Conservation (phyloP, 2,329 filamentous ascomycete species). For the Plectosphaerella sp. region DNA sequence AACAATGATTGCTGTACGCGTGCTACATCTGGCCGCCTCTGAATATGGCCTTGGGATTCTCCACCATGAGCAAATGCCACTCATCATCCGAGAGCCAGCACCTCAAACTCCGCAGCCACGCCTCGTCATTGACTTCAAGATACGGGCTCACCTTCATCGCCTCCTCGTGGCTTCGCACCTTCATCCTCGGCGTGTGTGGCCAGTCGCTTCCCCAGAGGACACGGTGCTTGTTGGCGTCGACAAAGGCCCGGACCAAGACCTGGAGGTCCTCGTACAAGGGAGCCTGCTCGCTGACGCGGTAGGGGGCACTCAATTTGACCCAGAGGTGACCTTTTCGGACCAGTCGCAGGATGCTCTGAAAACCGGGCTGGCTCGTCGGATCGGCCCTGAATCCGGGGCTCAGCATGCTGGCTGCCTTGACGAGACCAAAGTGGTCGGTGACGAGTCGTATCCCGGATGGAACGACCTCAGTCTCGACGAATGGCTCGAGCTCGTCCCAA, state of each 20-base stretch:
- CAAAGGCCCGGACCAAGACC: constrained; percentile 21
- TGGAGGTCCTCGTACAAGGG: constrained; percentile 25
- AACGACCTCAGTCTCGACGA: constrained; percentile 15
- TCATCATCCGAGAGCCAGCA: constrained; percentile 17
- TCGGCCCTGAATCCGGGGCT: constrained; percentile 13
- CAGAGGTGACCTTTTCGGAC: constrained; percentile 24
- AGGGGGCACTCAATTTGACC: constrained; percentile 32
- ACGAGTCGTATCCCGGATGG: constrained; percentile 19
- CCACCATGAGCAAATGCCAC: constrained; percentile 15
- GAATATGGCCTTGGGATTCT: constrained; percentile 5
- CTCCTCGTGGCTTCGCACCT: constrained; percentile 24
- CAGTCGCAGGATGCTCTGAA: constrained; percentile 21
- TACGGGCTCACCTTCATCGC: constrained; percentile 23
- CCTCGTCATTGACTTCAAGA: constrained; percentile 16
- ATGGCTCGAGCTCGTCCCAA: constrained; percentile 17
- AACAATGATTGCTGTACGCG: too few relatives aligned
- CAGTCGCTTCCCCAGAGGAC: constrained; percentile 34
- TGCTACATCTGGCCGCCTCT: not conserved
- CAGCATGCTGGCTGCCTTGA: constrained; percentile 28
- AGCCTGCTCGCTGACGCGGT: constrained; percentile 23
- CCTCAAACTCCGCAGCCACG: constrained; percentile 16
- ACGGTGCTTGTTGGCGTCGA: constrained; percentile 24
- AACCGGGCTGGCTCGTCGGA: constrained; percentile 21
- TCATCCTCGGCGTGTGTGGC: constrained; percentile 32
- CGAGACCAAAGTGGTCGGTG: constrained; percentile 30